Base-by-base conservation (phyloP, 2,329 filamentous ascomycete genomes). In the Fusarium oxysporum region DNA sequence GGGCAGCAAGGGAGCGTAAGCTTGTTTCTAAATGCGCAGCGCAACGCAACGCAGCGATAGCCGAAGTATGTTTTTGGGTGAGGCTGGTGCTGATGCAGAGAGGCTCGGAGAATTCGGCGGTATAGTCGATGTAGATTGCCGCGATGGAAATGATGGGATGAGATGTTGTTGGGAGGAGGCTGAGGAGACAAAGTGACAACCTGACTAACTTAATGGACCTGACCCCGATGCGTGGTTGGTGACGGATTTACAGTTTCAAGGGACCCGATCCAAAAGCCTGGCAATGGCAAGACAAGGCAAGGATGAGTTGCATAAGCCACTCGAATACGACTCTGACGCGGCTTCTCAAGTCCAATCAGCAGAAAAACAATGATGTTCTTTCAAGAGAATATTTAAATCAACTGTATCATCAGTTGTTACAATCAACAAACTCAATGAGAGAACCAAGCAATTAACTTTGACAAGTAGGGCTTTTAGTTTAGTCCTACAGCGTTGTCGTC, bases 231-330 rank as follows among this genome's bases (percentile, higher is more conserved):
- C 48, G 70, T 72, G 70, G 70, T 72, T 71, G 65, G 62, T 68
- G 51, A 71, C 71, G 67, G 67, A 56, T 73, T 73, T 71, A 74
- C 56, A 68, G 71, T 73, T 74, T 72, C 71, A 73, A 74, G 55
- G 44, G 62, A 66, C 44, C 71, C 40, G 45, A 69, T 41, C 44
- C 53, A 69, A 71, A 68, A 56, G 45, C 48, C 55, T 41, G 62
- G 35, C 70, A 70, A 66, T 54, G 50, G 50, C 35, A 72, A 68
- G 25, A 32, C 40, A 50, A 37, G 62, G 41, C 71, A 73, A 64
- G 62, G 71, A 71, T 73, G 56, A 54, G 38, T 45, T 73, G 71
- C 71, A 73, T 70, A 47, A 71, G 63, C 59, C 71, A 68, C 62
- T 59, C 41, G 37, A 48, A 62, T 64, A 51, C 62, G 47, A 68